Evolutionary conservation across 306 rosid species (phyloP), one percentile per base, ranked within the genome.

Genomic region (Malus fusca): DNA sequence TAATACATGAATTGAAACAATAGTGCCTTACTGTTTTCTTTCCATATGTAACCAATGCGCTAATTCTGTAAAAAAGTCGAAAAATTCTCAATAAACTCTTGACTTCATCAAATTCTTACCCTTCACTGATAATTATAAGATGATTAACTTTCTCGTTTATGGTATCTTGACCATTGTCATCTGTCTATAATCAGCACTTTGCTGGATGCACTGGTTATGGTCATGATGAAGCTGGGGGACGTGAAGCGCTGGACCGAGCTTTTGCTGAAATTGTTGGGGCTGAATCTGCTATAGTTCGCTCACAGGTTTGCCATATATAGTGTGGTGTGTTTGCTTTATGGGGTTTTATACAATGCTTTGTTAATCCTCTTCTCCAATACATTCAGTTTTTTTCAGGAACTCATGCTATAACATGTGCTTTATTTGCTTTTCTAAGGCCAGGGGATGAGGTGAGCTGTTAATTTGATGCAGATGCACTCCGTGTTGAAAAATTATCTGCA

Each of bases 331-430:
- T 77, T 71, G 59, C 35, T 58, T 74, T 44, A 2, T 14, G 1
- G 53, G 46, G 43, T 22, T 52, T n/a, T 43, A 67, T 66, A 0
- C 69, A 67, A 40, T 22, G 31, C 44, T 12, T 58, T 66, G 44
- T 25, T 76, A 66, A 79, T 73, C 23, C 73, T 46, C 12, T 2
- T 33, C 58, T 84, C 85, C 76, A 81, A 35, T 79, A 33, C 30
- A 42, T 73, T 79, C 91, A 93, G 98, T 93, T 93, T 86, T 93
- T 93, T 84, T 93, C 98, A 87, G 98, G 98, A 85, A 91, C 98
- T 75, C 98, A 93, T 86, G 94, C 98, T 22, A 91, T 93, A 81
- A 79, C 96, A 13, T 93, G 98, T 81, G 96, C 98, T 72, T 85
- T 93, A 74, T 93, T 88, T 71, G 91, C 97, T 6, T 77, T 91